Evolutionary conservation across 345 rosid genomes (phyloP).

Genomic region (Odontarrhena argentea): DNA sequence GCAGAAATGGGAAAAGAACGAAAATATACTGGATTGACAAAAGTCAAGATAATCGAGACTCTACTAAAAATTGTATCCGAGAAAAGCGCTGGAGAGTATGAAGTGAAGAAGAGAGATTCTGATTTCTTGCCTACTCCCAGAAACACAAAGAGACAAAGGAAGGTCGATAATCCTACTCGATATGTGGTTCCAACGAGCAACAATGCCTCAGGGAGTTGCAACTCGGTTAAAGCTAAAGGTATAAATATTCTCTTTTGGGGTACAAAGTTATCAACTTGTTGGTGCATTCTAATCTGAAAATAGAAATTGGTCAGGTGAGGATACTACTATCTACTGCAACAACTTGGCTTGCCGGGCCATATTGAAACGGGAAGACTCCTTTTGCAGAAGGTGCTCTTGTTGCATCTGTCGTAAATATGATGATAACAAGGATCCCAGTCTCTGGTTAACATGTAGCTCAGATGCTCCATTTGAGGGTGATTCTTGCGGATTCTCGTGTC

Average conservation of each 20-base stretch:
- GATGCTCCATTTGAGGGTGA: slow-evolving; percentile 49
- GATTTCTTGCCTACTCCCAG: slow-evolving; percentile 36
- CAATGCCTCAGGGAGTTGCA: slow-evolving; percentile 38
- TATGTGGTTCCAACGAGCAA: slow-evolving; percentile 35
- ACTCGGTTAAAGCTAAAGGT: slow-evolving; percentile 37
- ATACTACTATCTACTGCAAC: slow-evolving; percentile 46
- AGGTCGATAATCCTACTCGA: slow-evolving; percentile 38
- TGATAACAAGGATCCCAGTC: slow-evolving; percentile 87
- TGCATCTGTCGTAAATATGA: slow-evolving; percentile 74
- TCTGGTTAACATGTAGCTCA: slow-evolving; percentile 75
- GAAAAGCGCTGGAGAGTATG: slow-evolving; percentile 54
- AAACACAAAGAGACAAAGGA: slow-evolving; percentile 38
- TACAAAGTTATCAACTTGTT: background rate
- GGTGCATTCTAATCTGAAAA: slow-evolving; percentile 23
- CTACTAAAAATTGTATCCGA: slow-evolving; percentile 63
- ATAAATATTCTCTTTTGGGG: background rate
- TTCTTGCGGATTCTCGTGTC: slow-evolving; percentile 74
- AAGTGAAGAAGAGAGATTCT: slow-evolving; percentile 44
- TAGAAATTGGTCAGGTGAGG: slow-evolving; percentile 36
- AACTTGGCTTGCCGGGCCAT: slow-evolving; percentile 72
- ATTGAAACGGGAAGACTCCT: slow-evolving; percentile 48
- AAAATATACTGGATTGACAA: slow-evolving; percentile 71
- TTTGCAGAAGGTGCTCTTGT: slow-evolving; percentile 86
- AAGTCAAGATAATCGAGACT: slow-evolving; percentile 72
- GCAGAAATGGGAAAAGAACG: slow-evolving; percentile 86